Conservation (phyloP, 2,329 filamentous ascomycete genomes). For the Aspergillus flavus region DNA sequence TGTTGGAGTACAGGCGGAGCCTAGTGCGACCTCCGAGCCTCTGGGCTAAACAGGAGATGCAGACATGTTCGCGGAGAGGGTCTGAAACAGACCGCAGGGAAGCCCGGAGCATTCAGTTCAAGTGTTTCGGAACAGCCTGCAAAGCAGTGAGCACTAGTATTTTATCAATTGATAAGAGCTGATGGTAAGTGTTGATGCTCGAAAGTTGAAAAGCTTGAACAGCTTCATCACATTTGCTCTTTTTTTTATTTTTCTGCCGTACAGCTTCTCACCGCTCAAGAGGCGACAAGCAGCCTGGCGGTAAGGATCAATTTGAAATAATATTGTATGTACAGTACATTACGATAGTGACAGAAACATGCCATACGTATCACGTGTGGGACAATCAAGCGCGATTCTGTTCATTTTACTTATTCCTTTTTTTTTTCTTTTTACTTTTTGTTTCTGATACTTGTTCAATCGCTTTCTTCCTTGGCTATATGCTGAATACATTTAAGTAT, state of each 20-base stretch:
- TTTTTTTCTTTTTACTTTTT: background rate
- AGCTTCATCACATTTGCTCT: background rate
- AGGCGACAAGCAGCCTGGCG: background rate
- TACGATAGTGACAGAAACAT: background rate
- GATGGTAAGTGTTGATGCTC: background rate
- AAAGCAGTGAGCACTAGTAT: background rate
- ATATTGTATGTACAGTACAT: background rate
- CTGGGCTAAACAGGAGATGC: conserved; percentile 36
- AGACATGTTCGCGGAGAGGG: conserved; percentile 39
- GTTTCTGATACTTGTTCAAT: background rate
- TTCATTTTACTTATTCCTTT: no score
- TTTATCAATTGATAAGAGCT: conserved; percentile 3
- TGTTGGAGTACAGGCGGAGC: conserved; percentile 30
- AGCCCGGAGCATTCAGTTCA: conserved; percentile 40
- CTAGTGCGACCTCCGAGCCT: conserved; percentile 25
- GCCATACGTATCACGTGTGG: background rate
- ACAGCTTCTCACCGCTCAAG: conserved; percentile 15
- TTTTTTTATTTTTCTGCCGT: conserved; percentile 21
- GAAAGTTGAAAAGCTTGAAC: conserved; percentile 5
- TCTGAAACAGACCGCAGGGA: conserved; percentile 41
- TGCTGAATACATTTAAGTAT: background rate
- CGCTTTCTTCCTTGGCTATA: background rate
- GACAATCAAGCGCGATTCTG: no score
- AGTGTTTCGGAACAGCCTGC: background rate
- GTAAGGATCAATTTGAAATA: background rate